Evolutionary conservation across 805 yeast species (phyloP).

Genomic region (Wickerhamiella azymoides): DNA sequence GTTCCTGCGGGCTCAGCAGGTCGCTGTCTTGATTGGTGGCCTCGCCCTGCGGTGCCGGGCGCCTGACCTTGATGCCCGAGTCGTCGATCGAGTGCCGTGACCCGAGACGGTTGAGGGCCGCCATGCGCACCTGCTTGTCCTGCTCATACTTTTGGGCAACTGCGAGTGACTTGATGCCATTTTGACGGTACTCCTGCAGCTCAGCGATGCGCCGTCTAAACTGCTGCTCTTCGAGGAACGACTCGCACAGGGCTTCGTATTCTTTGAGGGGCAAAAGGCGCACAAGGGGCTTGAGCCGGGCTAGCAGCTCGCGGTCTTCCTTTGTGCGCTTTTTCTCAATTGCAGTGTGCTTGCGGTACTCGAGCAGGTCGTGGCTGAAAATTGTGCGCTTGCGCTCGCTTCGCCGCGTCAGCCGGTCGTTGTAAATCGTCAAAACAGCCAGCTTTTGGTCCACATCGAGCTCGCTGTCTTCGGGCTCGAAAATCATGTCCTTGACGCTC

Average conservation of each 20-base stretch:
- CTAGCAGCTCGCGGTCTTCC: slow-evolving; percentile 75
- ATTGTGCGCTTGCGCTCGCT: slow-evolving; percentile 83
- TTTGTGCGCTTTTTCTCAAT: slow-evolving; percentile 74
- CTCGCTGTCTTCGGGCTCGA: slow-evolving; percentile 83
- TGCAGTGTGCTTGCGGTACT: slow-evolving; percentile 69
- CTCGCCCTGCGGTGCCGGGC: slow-evolving; percentile 24
- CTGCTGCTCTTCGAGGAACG: slow-evolving; percentile 61
- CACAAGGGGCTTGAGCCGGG: slow-evolving; percentile 66
- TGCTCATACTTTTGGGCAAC: slow-evolving; percentile 77
- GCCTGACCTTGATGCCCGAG: slow-evolving; percentile 20
- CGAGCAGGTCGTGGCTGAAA: slow-evolving; percentile 63
- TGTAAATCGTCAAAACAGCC: slow-evolving; percentile 77
- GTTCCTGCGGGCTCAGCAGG: slow-evolving; percentile 76
- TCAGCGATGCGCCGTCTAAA: slow-evolving; percentile 74
- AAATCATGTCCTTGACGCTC: slow-evolving; percentile 86
- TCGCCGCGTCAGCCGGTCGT: slow-evolving; percentile 75
- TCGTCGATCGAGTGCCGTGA: slow-evolving; percentile 13
- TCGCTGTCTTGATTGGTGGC: slow-evolving; percentile 68
- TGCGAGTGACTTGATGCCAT: slow-evolving; percentile 75
- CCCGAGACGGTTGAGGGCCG: slow-evolving; percentile 27
- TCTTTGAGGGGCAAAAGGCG: slow-evolving; percentile 70
- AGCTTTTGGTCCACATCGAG: slow-evolving; percentile 83
- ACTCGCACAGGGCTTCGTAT: slow-evolving; percentile 59
- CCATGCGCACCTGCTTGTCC: slow-evolving; percentile 59
- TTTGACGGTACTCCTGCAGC: slow-evolving; percentile 82